Evolutionary conservation across 2,329 filamentous ascomycete genomes (phyloP).

Genomic region (Mycosphaerella arachidis): DNA sequence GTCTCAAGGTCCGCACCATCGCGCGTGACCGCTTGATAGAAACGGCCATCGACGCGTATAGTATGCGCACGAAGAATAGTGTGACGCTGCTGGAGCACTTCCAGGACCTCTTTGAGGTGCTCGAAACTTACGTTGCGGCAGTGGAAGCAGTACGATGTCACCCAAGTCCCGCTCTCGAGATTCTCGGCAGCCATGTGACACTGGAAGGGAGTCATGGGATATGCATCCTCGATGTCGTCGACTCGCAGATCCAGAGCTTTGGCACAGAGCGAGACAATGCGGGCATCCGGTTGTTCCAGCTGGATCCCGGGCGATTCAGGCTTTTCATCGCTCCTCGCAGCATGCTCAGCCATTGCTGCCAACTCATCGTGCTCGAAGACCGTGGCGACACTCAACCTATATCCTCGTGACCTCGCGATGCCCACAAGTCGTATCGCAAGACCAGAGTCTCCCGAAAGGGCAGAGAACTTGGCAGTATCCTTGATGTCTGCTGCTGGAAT

Average conservation of each 20-base stretch:
- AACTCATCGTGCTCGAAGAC: background rate
- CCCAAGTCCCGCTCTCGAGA: background rate
- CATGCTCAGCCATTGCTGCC: background rate
- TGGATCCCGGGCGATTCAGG: too few relatives aligned
- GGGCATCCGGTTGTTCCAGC: background rate
- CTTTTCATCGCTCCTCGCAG: background rate
- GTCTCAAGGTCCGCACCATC: background rate
- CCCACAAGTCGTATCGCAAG: background rate
- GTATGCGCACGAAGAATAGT: background rate
- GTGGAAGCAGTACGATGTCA: background rate
- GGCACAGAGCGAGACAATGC: background rate
- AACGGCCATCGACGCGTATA: background rate
- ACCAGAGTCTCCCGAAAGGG: background rate
- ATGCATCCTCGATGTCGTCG: background rate
- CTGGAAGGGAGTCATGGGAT: background rate
- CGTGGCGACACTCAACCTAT: background rate
- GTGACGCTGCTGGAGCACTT: too few relatives aligned
- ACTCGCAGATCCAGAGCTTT: background rate
- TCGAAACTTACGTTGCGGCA: too few relatives aligned
- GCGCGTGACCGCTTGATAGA: background rate
- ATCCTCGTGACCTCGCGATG: background rate
- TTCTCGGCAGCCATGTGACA: background rate
- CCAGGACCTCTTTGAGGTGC: too few relatives aligned
- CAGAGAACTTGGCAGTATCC: background rate
- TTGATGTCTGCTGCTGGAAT: background rate